phyloP scores from a whole-genome alignment of 345 rosid species.

The Eucalyptus sideroxylon region DNA sequence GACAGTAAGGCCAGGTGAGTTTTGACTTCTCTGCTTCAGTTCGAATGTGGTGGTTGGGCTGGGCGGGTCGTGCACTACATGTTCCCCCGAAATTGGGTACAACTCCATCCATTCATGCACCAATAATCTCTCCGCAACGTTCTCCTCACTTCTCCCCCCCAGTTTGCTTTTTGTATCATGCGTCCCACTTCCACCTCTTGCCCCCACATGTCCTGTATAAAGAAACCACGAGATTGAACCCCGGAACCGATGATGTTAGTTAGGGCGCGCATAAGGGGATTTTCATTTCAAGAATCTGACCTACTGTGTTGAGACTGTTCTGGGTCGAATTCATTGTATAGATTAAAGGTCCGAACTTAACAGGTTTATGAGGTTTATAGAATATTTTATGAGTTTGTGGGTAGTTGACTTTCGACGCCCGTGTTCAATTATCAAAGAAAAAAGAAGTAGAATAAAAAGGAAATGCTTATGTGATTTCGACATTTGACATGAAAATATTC shows the following conservation, averaged over 20 bases:
- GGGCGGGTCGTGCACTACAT: not conserved
- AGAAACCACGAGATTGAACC: not conserved
- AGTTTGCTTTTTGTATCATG: not conserved
- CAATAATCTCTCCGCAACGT: not conserved
- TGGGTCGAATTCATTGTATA: not conserved
- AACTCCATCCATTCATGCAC: not conserved
- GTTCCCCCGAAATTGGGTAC: not conserved
- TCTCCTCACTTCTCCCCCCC: not conserved
- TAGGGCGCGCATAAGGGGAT: not conserved
- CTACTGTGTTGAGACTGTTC: not conserved
- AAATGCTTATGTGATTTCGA: not conserved
- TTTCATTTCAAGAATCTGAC: not conserved
- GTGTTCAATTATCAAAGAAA: not conserved
- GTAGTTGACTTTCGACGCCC: fast-evolving
- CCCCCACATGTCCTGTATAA: not conserved
- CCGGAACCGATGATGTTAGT: not conserved
- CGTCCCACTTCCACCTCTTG: not conserved
- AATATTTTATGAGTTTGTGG: not conserved
- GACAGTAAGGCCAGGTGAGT: not conserved
- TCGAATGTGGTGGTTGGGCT: not conserved
- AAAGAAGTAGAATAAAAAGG: not conserved
- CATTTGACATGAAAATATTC: not conserved
- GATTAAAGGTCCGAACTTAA: not conserved
- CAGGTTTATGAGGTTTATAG: not conserved
- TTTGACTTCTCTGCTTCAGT: not conserved